A percentile compares a stretch with the other conserved stretches of the same genome.
phyloP scores from a whole-genome alignment of 2,329 filamentous ascomycete species.

The Nothopassalora personata region DNA sequence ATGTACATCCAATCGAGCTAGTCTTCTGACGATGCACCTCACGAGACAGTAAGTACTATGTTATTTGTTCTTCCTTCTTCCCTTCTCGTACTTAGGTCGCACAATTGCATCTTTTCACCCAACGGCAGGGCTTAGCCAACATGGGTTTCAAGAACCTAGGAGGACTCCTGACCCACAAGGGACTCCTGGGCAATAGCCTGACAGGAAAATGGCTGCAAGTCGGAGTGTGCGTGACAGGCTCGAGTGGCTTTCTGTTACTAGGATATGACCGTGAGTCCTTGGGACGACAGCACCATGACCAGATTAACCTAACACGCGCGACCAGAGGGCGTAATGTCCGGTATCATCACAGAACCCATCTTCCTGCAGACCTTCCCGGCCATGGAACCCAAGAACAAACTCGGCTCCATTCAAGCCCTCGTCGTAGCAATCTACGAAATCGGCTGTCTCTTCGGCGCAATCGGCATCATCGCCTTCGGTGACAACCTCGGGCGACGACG shows the following conservation, averaged over 20 bases:
- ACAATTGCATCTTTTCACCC: too few species aligned
- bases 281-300: not conserved
- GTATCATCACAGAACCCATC: conserved; percentile 38
- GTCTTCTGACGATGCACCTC: not conserved
- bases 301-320: not conserved
- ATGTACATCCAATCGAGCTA: too few species aligned
- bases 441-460: conserved; percentile 34
- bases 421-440: conserved; percentile 31
- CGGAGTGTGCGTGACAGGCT: conserved; percentile 14
- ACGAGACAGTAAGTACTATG: too few species aligned
- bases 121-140: not conserved
- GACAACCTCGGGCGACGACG: conserved; percentile 54
- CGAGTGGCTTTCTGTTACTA: conserved; percentile 14
- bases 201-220: conserved; percentile 10
- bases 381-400: conserved; percentile 30
- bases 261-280: conserved; percentile 22
- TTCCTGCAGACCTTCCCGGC: conserved; percentile 38
- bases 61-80: not conserved
- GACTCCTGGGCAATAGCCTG: conserved; percentile 14
- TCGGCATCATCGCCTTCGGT: conserved; percentile 43
- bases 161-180: conserved; percentile 14
- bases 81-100: not conserved
- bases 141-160: not conserved
- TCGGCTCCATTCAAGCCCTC: conserved; percentile 29
- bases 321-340: conserved; percentile 37